Evolutionary conservation across 345 rosid genomes (phyloP), one percentile per base, ranked within the genome.

Genomic region (Lenwebbia sp.): DNA sequence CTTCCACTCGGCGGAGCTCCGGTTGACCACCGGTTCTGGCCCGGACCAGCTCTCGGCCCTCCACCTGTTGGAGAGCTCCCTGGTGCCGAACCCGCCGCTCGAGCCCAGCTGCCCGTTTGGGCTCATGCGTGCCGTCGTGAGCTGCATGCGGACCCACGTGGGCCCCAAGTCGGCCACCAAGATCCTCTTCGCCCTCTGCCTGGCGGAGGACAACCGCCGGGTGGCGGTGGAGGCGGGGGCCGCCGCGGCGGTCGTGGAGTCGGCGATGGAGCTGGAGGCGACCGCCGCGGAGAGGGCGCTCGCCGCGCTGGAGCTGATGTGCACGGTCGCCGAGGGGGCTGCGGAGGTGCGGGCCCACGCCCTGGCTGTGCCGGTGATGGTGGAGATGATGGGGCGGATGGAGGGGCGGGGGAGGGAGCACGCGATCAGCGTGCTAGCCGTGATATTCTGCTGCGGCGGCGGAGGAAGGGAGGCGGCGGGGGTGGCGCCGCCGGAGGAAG

Each of bases 311-410:
- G 98, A 95, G 92, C 93, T 94, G 40, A 90, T 93, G 88, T 95
- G 98, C 83, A 96, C 95, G 85, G 96, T 95, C 76, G 86, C 87
- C 5, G 95, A 93, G 86, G 98, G 98, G 37, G 95, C 96, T 33
- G 95, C 95, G 82, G 96, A 94, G 92, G 91, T 94, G 89, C 90
- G 96, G 22, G 88, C 92, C 33, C 99, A 95, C 87, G 96, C 95
- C 10, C 92, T 96, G 87, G 94, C 95, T 13, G 98, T 96, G 60
- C 99, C 98, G 15, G 98, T 92, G 85, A 96, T 96, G 98, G 99
- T 96, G 82, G 86, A 94, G 2, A 95, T 94, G 90, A 96, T 96
- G 99, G 98, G 96, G 84, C 92, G 90, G 86, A 86, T 95, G 89
- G 90, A 93, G 13, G 98, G 95, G 4, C 93, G 99, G 54, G 99